Base-by-base conservation (phyloP, 805 yeast species). In the Hanseniaspora hatyaiensis region DNA sequence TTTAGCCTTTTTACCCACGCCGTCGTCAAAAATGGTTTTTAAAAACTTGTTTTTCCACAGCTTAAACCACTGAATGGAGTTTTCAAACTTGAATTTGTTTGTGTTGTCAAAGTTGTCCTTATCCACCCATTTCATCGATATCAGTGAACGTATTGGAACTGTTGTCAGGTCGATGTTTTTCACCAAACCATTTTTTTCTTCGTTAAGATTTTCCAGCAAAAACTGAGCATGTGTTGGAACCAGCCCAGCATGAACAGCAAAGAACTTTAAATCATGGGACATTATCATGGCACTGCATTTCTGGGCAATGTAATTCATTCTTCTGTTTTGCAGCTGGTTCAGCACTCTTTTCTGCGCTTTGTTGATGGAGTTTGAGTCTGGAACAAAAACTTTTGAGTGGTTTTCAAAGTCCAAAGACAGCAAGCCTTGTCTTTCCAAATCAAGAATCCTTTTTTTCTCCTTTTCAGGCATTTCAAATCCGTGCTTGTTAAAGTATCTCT, bases 161-260 rank as follows among this genome's bases (percentile, higher is more conserved):
- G 65, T 68, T 1, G 88, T 78, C 42, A 69, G 67, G 63, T 73
- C 61, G n/a, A 56, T 75, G n/a, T n/a, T n/a, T n/a, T n/a, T n/a
- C n/a, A n/a, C n/a, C n/a, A n/a, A n/a, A n/a, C n/a, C n/a, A n/a
- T n/a, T n/a, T n/a, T n/a, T n/a, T n/a, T n/a, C n/a, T n/a, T n/a
- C n/a, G n/a, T n/a, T n/a, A n/a, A n/a, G n/a, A 34, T 19, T 16
- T 4, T 13, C 12, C 12, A 37, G 8, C 4, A 37, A n/a, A 9
- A 3, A 3, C 13, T 26, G 9, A 9, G 26, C 15, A 18, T 38
- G 24, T 4, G 13, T 74, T 80, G 94, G 83, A 52, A 79, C 60
- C 42, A 87, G 65, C 0, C 96, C 96, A 2, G 82, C 95, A 63
- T 87, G 96, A 8, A 78, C 88, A 1, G 85, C 94, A 9, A 80